Conservation (phyloP, 202 grass and related monocot genomes). For the Schoenoplectus tabernaemontani region DNA sequence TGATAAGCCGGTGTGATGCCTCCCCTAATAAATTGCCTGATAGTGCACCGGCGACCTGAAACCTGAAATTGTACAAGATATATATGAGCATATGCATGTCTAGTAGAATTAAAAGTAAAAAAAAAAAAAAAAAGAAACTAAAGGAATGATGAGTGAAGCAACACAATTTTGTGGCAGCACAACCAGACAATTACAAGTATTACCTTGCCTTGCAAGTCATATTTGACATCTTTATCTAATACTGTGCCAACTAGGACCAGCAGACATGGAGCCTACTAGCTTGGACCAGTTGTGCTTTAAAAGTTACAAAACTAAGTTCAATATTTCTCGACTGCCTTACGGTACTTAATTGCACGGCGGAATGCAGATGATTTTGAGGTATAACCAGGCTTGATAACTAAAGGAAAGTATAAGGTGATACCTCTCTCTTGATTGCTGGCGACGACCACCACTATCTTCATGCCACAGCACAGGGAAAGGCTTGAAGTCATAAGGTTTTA, state of each 20-base stretch:
- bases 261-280: not conserved
- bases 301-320: not conserved
- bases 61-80: slow-evolving; percentile 48
- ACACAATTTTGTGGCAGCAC: not conserved
- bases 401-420: slow-evolving; percentile 25
- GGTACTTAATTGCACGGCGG: not conserved
- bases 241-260: not conserved
- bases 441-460: slow-evolving; percentile 66
- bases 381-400: slow-evolving; percentile 3
- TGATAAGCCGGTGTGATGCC: slow-evolving; percentile 89
- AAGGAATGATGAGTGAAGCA: not conserved
- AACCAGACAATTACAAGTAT: slow-evolving; percentile 1
- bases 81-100: too few species aligned
- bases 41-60: slow-evolving; percentile 70
- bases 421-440: slow-evolving; percentile 75
- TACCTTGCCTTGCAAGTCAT: not conserved
- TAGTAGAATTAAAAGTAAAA: too few species aligned
- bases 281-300: not conserved
- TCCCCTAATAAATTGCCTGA: slow-evolving; percentile 73
- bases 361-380: not conserved
- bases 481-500: slow-evolving; percentile 85
- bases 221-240: not conserved
- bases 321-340: slow-evolving; percentile 2
- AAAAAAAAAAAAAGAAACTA: not conserved
- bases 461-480: slow-evolving; percentile 93